Base-by-base conservation (phyloP, 2,329 filamentous ascomycete species). In the Aspergillus awamori region DNA sequence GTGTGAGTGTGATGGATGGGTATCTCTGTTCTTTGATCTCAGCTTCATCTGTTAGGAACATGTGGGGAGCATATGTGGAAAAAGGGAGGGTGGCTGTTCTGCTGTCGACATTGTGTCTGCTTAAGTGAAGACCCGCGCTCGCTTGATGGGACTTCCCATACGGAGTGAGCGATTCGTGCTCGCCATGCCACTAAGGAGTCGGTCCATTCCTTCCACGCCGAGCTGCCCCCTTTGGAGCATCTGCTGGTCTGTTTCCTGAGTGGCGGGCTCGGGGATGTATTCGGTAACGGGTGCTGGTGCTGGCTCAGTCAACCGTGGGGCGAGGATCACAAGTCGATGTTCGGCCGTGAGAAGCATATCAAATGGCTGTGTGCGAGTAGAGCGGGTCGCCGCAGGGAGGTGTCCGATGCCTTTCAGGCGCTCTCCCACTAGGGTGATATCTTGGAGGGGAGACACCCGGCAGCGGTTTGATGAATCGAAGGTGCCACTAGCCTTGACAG, bases 191-290 rank as follows among this genome's bases (percentile, higher is more conserved):
- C 73, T 78, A 39, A 82, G 67, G 4, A 82, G 68, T 20, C 79
- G 74, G 59, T 79, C 79, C 79, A 82, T 81, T 51, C 79, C 80
- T 45, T 80, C 75, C 15, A 82, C 73, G 60, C 81, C 80, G 15
- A 82, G 72, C 57, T 80, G 77, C 47, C 79, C 80, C 49, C 71
- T 71, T 48, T 67, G 75, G 11, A 82, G 73, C 67, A 76, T 76
- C 30, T 74, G 63, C 63, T 81, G 78, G 52, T 82, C 79, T 8
- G 65, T 67, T n/a, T 75, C 73, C 5, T 58, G 57, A 15, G 62
- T 65, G 20, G 64, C 53, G 39, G 69, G 61, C 45, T 67, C 62
- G 30, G 63, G 66, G 48, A 65, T 58, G 59, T 8, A 60, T 48
- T 17, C 62, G 52, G 62, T 24, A 7, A 41, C 39, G 36, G 53